Evolutionary conservation across 164 flowering plant genomes (phyloP), one percentile per base, ranked within the genome.

Genomic region (Platanus orientalis): DNA sequence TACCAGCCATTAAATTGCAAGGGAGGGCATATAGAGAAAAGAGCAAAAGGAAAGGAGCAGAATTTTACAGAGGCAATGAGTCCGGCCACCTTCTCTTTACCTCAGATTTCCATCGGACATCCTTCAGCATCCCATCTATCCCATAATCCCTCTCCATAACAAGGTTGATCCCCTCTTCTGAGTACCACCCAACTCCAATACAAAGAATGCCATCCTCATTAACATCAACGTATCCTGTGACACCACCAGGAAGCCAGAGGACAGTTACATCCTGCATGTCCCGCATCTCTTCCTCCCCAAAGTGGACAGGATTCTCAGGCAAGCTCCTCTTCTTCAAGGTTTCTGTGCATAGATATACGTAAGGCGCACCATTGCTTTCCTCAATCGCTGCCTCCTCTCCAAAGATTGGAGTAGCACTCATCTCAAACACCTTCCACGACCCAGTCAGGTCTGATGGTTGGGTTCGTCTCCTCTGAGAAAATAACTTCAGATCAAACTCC

Each of bases 121-220:
- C 99, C 69, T 76, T 89, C 49, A 94, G 94, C 76, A 81, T 89
- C 59, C 99, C 99, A 75, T 94, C 96, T 0, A 69, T 39, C 27
- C 87, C 97, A 73, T 94, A 91, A 66, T 94, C 97, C 70, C 97
- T 84, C 71, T 91, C 99, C 97, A 94, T 91, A 12, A 89, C 96
- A 52, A 94, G 93, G 71, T 94, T 91, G 63, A 88, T 81, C 29
- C 96, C 99, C 75, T 94, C 97, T 40, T 86, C 92, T 0, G 96
- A 91, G 65, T 91, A 88, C 94, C 99, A 94, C 13, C 97, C 92
- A 34, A 88, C 92, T 14, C 99, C 99, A 57, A 94, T 81, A 51
- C 97, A 91, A 20, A 91, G 90, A 44, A 80, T 63, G 4, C 96
- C 96, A 39, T 94, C 99, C 63, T 82, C 78, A 26, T 75, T 75